These are phyloP conservation scores for Hyaloperonospora arabidopsidis DNA, from an alignment of 352 stramenopile genomes.

Conservation along the genomic window DNA sequence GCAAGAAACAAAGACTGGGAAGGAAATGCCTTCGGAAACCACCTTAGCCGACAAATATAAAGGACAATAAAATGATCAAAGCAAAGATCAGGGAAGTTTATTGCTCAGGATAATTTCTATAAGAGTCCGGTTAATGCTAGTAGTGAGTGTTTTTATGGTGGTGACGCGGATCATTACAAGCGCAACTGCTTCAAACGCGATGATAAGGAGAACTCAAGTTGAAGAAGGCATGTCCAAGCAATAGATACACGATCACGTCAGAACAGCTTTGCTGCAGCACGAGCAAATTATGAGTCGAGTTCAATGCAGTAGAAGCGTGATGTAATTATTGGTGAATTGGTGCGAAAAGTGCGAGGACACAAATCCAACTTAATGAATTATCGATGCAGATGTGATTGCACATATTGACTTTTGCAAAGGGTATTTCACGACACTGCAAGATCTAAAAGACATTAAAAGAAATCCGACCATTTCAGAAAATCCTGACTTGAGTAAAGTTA, in stretches of 20 bases:
- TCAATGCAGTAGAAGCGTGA: too few species aligned
- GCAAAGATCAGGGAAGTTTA: too few species aligned
- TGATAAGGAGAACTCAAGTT: background rate
- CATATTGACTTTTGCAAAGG: background rate
- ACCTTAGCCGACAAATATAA: too few species aligned
- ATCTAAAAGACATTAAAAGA: background rate
- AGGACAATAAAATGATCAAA: too few species aligned
- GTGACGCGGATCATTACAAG: background rate
- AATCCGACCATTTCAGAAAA: background rate
- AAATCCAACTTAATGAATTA: background rate
- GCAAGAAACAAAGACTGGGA: background rate
- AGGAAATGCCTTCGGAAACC: background rate
- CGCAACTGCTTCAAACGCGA: constrained; percentile 18
- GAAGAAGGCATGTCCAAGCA: too few species aligned
- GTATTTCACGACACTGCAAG: background rate
- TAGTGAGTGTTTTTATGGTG: background rate
- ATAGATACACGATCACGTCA: too few species aligned
- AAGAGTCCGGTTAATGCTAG: background rate
- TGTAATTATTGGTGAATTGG: background rate
- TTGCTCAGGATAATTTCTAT: background rate
- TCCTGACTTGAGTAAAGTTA: background rate
- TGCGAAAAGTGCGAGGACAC: background rate
- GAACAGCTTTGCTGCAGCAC: too few species aligned
- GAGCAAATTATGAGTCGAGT: too few species aligned
- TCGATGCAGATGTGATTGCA: background rate